Conservation (phyloP, 2,329 filamentous ascomycete species). For the Aspergillus sp. region DNA sequence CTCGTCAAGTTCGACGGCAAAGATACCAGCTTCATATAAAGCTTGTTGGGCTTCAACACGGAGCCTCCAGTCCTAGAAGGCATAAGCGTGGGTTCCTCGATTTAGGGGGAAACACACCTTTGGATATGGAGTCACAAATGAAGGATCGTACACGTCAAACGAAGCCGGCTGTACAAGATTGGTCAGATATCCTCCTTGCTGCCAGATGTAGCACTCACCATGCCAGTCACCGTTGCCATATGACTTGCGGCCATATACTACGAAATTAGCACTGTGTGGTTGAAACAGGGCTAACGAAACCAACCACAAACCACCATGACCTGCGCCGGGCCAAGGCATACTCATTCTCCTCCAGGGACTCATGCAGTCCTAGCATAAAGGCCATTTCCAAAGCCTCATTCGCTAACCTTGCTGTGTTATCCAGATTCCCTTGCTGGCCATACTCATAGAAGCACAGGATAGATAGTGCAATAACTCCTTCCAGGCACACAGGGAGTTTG, state of each 20-base stretch:
- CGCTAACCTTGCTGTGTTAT: constrained; percentile 32
- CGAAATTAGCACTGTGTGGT: constrained; percentile 3
- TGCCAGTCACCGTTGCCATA: constrained; percentile 54
- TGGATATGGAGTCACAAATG: constrained; percentile 27
- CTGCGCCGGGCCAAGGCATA: constrained; percentile 28
- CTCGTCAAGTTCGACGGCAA: constrained; percentile 25
- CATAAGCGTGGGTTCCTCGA: background rate
- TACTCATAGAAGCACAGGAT: constrained; percentile 35
- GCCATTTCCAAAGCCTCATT: constrained; percentile 29
- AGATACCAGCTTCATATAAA: constrained; percentile 25
- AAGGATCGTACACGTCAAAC: constrained; percentile 25
- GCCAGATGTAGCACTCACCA: constrained; percentile 34
- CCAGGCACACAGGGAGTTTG: constrained; percentile 27
- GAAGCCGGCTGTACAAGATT: constrained; percentile 16
- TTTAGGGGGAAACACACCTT: constrained; percentile 4
- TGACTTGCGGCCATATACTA: constrained; percentile 55
- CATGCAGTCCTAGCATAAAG: constrained; percentile 30
- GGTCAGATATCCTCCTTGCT: background rate
- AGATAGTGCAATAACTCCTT: constrained; percentile 29
- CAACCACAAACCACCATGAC: constrained; percentile 35
- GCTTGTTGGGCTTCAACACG: constrained; percentile 29
- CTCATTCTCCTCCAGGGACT: constrained; percentile 19
- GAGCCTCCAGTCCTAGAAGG: constrained; percentile 25
- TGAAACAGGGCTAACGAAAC: background rate
- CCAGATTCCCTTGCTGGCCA: constrained; percentile 31